Conservation (phyloP, 2,329 filamentous ascomycete genomes). For the Thelonectria discophora region DNA sequence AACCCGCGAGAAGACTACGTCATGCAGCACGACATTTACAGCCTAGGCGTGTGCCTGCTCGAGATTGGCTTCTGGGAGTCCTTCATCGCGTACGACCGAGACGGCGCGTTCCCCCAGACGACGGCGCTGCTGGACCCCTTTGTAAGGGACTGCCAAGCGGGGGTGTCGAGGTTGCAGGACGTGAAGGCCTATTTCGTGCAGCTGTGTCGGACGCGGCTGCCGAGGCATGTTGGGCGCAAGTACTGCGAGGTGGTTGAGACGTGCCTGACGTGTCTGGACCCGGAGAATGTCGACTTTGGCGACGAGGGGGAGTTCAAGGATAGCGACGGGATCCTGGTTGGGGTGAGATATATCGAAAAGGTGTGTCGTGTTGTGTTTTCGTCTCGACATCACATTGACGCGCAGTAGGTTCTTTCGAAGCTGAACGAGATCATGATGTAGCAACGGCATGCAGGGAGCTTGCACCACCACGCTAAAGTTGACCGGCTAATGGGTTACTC, state of each 20-base stretch:
- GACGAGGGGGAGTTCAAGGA: background rate
- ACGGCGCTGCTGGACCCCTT: background rate
- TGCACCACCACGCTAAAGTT: no score
- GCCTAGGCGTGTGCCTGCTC: constrained; percentile 20
- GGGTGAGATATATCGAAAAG: constrained; percentile 4
- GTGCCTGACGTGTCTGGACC: constrained; percentile 45
- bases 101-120: no score
- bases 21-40: constrained; percentile 24
- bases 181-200: constrained; percentile 22
- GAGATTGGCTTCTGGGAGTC: constrained; percentile 21
- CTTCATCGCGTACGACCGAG: background rate
- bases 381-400: no score
- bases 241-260: constrained; percentile 45
- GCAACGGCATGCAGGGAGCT: no score
- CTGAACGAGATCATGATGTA: no score
- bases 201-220: constrained; percentile 29
- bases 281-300: background rate
- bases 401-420: no score
- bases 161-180: background rate
- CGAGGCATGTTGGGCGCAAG: constrained; percentile 40
- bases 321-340: background rate
- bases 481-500: no score
- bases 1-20: constrained; percentile 9
- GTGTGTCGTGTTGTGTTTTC: background rate
- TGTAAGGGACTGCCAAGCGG: background rate